phyloP scores from a whole-genome alignment of 2,329 filamentous ascomycete genomes.

The Neonectria faginata region DNA sequence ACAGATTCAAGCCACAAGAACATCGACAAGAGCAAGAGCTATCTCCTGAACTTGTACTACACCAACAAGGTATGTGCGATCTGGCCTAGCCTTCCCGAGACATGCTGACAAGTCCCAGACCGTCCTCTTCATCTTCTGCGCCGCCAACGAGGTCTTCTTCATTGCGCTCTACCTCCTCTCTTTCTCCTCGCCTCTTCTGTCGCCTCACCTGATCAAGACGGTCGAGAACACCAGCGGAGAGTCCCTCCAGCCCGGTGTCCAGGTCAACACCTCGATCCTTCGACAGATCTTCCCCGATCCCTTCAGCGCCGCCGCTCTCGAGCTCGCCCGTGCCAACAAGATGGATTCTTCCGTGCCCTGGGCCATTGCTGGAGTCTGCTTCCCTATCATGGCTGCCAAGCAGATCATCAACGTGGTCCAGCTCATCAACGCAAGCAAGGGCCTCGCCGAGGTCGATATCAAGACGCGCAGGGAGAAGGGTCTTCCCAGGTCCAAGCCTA shows the following conservation, averaged over 20 bases:
- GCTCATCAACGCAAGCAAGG: conserved; percentile 90
- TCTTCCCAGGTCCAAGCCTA: conserved; percentile 59
- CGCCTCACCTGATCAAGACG: conserved; percentile 81
- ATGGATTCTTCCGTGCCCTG: conserved; percentile 75
- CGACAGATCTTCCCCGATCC: conserved; percentile 86
- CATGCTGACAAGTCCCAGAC: conserved; percentile 63
- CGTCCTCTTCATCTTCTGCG: conserved; percentile 91
- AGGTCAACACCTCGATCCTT: conserved; percentile 76
- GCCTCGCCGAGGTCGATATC: conserved; percentile 92
- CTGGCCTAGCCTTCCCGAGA: neutral
- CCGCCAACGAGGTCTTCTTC: conserved; percentile 95
- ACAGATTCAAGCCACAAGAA: conserved; percentile 89
- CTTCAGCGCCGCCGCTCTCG: conserved; percentile 91
- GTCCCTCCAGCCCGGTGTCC: conserved; percentile 72
- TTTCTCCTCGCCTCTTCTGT: conserved; percentile 91
- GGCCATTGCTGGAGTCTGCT: conserved; percentile 83
- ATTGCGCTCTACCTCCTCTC: conserved; percentile 97
- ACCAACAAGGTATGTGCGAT: conserved; percentile 83
- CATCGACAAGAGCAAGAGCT: conserved; percentile 87
- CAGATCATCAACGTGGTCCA: conserved; percentile 95
- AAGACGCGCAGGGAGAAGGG: conserved; percentile 68
- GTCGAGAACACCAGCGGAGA: conserved; percentile 65
- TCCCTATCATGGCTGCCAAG: conserved; percentile 90
- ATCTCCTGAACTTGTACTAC: conserved; percentile 94
- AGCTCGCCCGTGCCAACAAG: conserved; percentile 94